These are phyloP conservation scores for Pleurotus citrinopileatus DNA, from an alignment of 768 basidiomycete genomes.

Conservation along the genomic window DNA sequence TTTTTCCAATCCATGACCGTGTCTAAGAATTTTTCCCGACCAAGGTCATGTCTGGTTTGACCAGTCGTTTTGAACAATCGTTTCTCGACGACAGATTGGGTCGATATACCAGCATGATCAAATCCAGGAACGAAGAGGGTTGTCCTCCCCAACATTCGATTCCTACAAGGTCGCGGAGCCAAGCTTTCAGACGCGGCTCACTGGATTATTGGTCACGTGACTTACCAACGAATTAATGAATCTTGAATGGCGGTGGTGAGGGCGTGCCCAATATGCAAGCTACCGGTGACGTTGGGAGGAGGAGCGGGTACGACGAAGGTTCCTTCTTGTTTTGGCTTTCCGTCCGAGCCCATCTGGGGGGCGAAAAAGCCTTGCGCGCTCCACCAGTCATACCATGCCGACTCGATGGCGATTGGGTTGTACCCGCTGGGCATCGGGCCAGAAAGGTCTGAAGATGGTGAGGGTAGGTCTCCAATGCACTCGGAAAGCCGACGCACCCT, in stretches of 20 bases:
- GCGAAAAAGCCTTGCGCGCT: conserved; percentile 85
- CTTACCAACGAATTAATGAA: conserved; percentile 81
- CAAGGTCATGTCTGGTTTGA: conserved; percentile 89
- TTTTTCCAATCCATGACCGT: conserved; percentile 97
- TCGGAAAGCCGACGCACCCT: conserved; percentile 50
- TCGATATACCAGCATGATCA: conserved; percentile 98
- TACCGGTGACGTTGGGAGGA: conserved; percentile 96
- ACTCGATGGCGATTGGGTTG: conserved; percentile 92
- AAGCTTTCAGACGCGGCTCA: background rate
- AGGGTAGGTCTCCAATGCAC: background rate
- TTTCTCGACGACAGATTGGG: conserved; percentile 96
- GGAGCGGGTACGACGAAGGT: conserved; percentile 86
- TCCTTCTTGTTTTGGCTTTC: conserved; percentile 58
- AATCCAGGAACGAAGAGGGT: conserved; percentile 92
- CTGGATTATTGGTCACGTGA: conserved; percentile 12
- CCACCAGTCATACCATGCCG: conserved; percentile 99
- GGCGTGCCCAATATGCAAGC: conserved; percentile 93
- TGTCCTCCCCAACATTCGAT: conserved; percentile 93
- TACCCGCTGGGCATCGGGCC: conserved; percentile 90
- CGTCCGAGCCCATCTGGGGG: conserved; percentile 60
- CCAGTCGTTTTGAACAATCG: conserved; percentile 81
- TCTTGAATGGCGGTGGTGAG: conserved; percentile 93
- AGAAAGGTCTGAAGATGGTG: conserved; percentile 62
- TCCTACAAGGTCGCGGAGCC: conserved; percentile 50
- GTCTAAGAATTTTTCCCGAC: conserved; percentile 86